Evolutionary conservation across 225 moss, liverwort and hornwort species (phyloP).

Genomic region (Polytrichum commune): DNA sequence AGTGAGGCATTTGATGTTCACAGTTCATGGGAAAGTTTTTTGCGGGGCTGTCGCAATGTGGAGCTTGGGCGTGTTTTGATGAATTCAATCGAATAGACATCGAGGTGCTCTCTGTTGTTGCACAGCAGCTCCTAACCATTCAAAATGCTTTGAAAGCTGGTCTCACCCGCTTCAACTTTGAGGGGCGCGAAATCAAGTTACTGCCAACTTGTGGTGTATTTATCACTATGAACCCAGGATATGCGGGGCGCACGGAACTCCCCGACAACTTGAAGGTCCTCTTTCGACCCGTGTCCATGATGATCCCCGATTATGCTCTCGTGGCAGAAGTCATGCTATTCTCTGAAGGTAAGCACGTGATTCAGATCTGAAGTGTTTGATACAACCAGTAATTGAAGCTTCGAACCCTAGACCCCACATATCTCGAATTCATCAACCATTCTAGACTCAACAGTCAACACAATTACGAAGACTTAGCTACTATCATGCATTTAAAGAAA

Average conservation of each 20-base stretch:
- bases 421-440: no score
- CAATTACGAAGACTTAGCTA: no score
- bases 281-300: conserved; percentile 89
- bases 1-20: background rate
- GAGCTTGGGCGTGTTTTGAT: conserved; percentile 96
- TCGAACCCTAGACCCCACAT: background rate
- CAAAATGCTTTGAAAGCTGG: conserved; percentile 86
- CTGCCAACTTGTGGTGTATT: conserved; percentile 77
- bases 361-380: background rate
- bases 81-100: conserved; percentile 98
- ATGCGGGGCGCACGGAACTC: conserved; percentile 80
- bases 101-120: conserved; percentile 85
- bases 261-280: conserved; percentile 87
- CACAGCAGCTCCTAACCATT: conserved; percentile 87
- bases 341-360: conserved; percentile 51
- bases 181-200: conserved; percentile 83
- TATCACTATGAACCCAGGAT: conserved; percentile 95
- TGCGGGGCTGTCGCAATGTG: conserved; percentile 87
- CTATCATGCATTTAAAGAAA: no score
- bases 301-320: conserved; percentile 91
- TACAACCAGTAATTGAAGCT: background rate
- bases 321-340: conserved; percentile 94
- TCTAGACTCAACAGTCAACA: no score
- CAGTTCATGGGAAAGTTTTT: conserved; percentile 98
- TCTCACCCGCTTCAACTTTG: conserved; percentile 72